Conservation (phyloP, 805 yeast species). For the Zygoascus tannicola region DNA sequence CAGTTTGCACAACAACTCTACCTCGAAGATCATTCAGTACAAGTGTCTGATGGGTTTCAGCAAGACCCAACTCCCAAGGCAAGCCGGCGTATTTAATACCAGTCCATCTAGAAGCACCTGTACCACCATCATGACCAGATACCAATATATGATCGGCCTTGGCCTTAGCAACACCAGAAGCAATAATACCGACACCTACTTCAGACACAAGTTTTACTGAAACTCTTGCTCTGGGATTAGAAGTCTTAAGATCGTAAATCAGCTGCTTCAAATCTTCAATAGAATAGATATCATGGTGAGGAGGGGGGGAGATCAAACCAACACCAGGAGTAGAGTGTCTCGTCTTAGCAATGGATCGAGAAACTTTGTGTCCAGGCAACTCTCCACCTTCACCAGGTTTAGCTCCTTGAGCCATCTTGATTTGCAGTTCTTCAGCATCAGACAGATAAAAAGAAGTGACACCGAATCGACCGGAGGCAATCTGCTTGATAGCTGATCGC, state of each 20-base stretch:
- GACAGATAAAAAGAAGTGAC: slow-evolving; percentile 90
- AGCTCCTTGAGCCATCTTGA: slow-evolving; percentile 99
- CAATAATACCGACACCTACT: slow-evolving; percentile 98
- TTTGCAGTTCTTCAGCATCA: slow-evolving; percentile 95
- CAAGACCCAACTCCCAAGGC: slow-evolving; percentile 98
- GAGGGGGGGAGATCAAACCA: slow-evolving; percentile 96
- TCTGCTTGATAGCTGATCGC: slow-evolving; percentile 97
- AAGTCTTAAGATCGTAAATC: slow-evolving; percentile 90
- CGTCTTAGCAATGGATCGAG: slow-evolving; percentile 80
- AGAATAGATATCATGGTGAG: slow-evolving; percentile 96
- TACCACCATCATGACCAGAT: slow-evolving; percentile 99
- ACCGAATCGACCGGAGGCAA: slow-evolving; percentile 97
- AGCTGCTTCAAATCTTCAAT: slow-evolving; percentile 96
- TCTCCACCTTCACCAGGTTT: slow-evolving; percentile 99
- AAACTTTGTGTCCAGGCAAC: slow-evolving; percentile 88
- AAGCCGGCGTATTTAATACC: slow-evolving; percentile 95
- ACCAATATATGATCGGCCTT: slow-evolving; percentile 94
- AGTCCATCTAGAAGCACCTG: slow-evolving; percentile 98
- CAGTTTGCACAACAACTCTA: slow-evolving; percentile 92
- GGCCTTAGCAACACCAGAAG: slow-evolving; percentile 98
- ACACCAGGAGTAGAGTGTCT: slow-evolving; percentile 96
- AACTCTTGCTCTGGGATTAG: slow-evolving; percentile 94
- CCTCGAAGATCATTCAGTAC: slow-evolving; percentile 95
- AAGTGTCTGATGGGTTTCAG: slow-evolving; percentile 95
- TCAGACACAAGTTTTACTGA: slow-evolving; percentile 95